Evolutionary conservation across 2,329 filamentous ascomycete species (phyloP), one percentile per base, ranked within the genome.

Genomic region (Pochonia chlamydosporia): DNA sequence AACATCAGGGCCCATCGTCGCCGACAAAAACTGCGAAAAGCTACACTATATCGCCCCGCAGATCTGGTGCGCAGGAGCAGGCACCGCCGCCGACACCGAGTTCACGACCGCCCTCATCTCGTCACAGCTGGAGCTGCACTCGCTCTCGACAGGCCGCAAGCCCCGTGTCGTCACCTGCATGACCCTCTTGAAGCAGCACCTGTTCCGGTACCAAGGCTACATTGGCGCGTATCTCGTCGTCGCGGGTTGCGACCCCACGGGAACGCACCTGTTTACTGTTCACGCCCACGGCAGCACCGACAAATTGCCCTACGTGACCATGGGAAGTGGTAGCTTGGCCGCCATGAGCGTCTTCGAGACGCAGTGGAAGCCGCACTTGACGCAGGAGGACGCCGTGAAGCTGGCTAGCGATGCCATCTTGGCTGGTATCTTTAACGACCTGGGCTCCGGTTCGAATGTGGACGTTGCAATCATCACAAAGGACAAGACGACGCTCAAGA

Each of bases 21-120:
- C 95, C 71, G 93, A 99, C 82, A 99, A 99, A 89, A 99, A 99
- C 81, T 97, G 93, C 77, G 92, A 99, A 75, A 99, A 99, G 77
- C 84, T 99, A 55, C 93, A 99, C 76, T 99, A 95, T 78, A 99
- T 99, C 69, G 80, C 93, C 37, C 92, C 93, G 50, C 90, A 96
- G 71, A 99, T 99, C 72, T 99, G 93, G 93, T 99, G 93, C 72
- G 93, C 93, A 9, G 93, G 93, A 59, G 95, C 93, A 58, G 93
- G 95, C 69, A 99, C 93, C 44, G 93, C 93, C 52, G 93, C 93
- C 61, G 93, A 99, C 70, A 97, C 92, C 56, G 93, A 99, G 75
- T 99, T 99, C 78, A 99, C 93, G 59, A 99, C 93, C 50, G 87
- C 92, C 65, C 84, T 99, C 70, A 96, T 97, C 76, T 96, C 91